Evolutionary conservation across 805 yeast species (phyloP).

Genomic region (Teunomyces panamensis): DNA sequence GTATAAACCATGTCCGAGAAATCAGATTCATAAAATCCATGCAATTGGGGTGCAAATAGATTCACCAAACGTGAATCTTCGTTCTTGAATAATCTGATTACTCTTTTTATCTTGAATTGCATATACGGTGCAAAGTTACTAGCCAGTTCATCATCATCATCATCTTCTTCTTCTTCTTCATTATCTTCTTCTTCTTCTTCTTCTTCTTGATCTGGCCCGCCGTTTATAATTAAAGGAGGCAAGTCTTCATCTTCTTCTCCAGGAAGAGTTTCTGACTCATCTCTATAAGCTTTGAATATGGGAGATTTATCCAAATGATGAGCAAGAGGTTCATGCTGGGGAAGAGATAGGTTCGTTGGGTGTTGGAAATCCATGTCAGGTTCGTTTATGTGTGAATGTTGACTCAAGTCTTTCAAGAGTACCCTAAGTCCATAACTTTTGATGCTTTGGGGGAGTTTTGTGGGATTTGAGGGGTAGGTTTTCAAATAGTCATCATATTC

Average conservation of each 20-base stretch:
- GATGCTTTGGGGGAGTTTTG: conserved; percentile 4
- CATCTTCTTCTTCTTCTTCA: conserved; percentile 2
- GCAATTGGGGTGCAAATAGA: conserved; percentile 16
- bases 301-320: conserved; percentile 1
- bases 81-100: conserved; percentile 1
- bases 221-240: background rate
- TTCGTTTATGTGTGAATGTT: conserved; percentile 18
- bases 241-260: background rate
- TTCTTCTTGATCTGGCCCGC: background rate
- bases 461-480: background rate
- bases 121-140: background rate
- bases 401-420: conserved; percentile 30
- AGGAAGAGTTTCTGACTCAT: background rate
- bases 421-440: conserved; percentile 34
- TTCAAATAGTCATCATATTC: conserved; percentile 8
- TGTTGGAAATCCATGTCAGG: background rate
- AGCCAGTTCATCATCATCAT: background rate
- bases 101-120: background rate
- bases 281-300: conserved; percentile 3
- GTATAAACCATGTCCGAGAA: conserved; percentile 11
- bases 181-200: background rate
- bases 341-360: background rate
- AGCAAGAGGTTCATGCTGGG: background rate
- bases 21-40: conserved; percentile 9
- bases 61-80: conserved; percentile 4